A percentile compares a stretch with the other conserved stretches of the same genome.
phyloP scores from a whole-genome alignment of 495 filamentous ascomycete genomes.

The Halenospora varia region DNA sequence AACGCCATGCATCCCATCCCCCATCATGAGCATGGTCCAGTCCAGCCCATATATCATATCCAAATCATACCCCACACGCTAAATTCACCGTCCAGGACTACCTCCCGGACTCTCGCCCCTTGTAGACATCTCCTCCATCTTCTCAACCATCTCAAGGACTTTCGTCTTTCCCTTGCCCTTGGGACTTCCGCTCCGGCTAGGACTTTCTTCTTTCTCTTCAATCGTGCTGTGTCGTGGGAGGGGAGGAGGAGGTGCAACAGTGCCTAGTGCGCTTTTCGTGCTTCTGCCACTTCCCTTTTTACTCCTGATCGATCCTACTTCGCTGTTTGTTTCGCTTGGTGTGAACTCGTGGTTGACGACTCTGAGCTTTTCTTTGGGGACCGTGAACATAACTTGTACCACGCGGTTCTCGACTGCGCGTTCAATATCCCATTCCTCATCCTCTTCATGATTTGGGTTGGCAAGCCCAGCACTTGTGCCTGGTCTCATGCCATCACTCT shows the following conservation, averaged over 20 bases:
- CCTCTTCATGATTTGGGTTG: slow-evolving; percentile 31
- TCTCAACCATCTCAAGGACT: slow-evolving; percentile 21
- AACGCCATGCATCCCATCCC: too few species aligned
- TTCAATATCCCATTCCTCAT: slow-evolving; percentile 90
- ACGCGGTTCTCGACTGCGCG: slow-evolving; percentile 70
- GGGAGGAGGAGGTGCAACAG: too few species aligned
- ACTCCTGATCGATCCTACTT: slow-evolving; percentile 17
- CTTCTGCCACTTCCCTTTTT: slow-evolving; percentile 15
- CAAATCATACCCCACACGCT: too few species aligned
- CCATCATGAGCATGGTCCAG: too few species aligned
- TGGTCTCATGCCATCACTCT: not conserved
- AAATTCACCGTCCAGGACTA: too few species aligned
- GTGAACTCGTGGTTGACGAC: slow-evolving; percentile 64
- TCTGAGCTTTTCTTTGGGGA: slow-evolving; percentile 76
- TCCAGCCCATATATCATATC: too few species aligned
- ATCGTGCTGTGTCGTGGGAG: too few species aligned
- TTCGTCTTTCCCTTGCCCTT: too few species aligned
- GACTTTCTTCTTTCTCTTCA: not conserved
- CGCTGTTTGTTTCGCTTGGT: slow-evolving; percentile 20
- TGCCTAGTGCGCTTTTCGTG: not conserved
- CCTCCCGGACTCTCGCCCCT: too few species aligned
- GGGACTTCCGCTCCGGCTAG: slow-evolving; percentile 1
- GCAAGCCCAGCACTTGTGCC: too few species aligned
- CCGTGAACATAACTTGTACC: slow-evolving; percentile 93
- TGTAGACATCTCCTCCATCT: slow-evolving; percentile 18